phyloP scores from a whole-genome alignment of 73 alveolate species.

The Paramecium sonneborni region DNA sequence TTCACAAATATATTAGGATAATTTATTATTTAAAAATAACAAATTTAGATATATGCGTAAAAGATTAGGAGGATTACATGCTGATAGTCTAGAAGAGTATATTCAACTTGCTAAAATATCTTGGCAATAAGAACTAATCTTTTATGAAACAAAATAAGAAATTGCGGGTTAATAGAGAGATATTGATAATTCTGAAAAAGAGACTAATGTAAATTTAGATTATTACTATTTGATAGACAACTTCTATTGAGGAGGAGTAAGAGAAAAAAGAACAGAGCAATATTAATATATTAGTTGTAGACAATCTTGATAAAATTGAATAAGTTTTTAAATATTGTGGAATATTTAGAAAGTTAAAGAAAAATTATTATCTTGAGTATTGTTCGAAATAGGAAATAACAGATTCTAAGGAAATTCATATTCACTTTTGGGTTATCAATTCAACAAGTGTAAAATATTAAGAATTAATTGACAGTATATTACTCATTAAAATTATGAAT shows the following conservation, averaged over 20 bases:
- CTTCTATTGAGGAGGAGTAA: background rate
- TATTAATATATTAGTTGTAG: background rate
- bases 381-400: background rate
- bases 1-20: background rate
- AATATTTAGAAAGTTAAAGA: background rate
- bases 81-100: slow-evolving; percentile 31
- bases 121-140: background rate
- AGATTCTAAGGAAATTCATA: background rate
- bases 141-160: background rate
- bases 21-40: slow-evolving; percentile 32
- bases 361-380: background rate
- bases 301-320: background rate
- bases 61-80: slow-evolving; percentile 53
- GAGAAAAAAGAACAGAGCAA: background rate
- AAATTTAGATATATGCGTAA: slow-evolving; percentile 26
- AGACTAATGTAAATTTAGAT: background rate
- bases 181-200: background rate
- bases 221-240: background rate
- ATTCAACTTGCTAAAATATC: background rate
- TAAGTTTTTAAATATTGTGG: background rate
- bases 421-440: background rate
- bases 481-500: background rate
- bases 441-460: background rate
- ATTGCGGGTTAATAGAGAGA: background rate
- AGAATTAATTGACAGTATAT: background rate